phyloP scores from a whole-genome alignment of 805 yeast species.

The Hanseniaspora hatyaiensis region DNA sequence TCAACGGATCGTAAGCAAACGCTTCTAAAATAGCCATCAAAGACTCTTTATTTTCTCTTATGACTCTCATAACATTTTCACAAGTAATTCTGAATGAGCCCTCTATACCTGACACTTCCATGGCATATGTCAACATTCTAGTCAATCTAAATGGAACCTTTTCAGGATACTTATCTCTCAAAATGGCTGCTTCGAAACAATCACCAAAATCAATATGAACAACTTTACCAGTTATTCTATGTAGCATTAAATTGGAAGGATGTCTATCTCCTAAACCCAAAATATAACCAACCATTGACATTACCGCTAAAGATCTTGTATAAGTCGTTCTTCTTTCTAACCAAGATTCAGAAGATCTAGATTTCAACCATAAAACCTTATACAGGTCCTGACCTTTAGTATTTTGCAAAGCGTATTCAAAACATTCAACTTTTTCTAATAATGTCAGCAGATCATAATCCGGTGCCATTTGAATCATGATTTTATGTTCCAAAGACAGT shows the following conservation, averaged over 20 bases:
- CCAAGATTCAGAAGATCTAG: conserved; percentile 96
- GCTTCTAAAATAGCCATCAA: conserved; percentile 97
- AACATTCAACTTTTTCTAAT: conserved; percentile 88
- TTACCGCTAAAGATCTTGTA: conserved; percentile 89
- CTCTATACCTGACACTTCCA: conserved; percentile 98
- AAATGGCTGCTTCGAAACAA: conserved; percentile 94
- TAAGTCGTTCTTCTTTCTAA: conserved; percentile 91
- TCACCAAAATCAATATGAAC: conserved; percentile 98
- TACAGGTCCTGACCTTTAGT: conserved; percentile 94
- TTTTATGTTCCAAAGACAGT: conserved; percentile 84
- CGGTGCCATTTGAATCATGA: conserved; percentile 96
- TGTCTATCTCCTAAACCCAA: conserved; percentile 96
- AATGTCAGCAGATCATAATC: conserved; percentile 79
- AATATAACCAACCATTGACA: conserved; percentile 98
- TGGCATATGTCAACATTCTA: conserved; percentile 92
- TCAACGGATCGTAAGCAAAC: conserved; percentile 94
- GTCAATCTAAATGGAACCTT: conserved; percentile 95
- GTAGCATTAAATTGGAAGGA: conserved; percentile 93
- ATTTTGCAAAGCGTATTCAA: conserved; percentile 87
- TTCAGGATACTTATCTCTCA: conserved; percentile 94
- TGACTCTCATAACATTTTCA: conserved; percentile 91
- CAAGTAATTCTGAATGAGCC: conserved; percentile 94
- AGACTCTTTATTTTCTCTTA: conserved; percentile 88
- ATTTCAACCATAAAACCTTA: conserved; percentile 90
- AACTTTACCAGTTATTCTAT: conserved; percentile 86